Percentiles rank a stretch among this genome's conserved stretches.
Conservation (phyloP, 148 eudicot species). For the Polygonum maritimum region DNA sequence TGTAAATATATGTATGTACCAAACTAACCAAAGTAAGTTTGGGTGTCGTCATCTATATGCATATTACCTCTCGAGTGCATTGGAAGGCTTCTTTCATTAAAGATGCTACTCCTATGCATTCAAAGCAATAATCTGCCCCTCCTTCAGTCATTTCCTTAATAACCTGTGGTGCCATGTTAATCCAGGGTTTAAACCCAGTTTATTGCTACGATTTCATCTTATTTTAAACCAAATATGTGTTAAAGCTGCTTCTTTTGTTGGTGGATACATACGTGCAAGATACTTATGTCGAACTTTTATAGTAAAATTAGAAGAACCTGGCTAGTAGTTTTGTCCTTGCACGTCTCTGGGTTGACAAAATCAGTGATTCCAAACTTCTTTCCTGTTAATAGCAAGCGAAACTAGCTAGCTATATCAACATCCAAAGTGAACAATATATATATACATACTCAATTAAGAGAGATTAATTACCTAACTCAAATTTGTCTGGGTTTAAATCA, state of each 20-base stretch:
- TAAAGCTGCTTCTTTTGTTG: no score
- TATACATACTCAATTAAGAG: no score
- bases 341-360: constrained; percentile 3
- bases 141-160: constrained; percentile 38
- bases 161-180: constrained; percentile 16
- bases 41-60: no score
- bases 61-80: constrained; percentile 22
- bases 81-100: constrained; percentile 29
- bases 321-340: constrained; percentile 1
- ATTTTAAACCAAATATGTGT: no score
- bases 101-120: constrained; percentile 34
- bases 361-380: constrained; percentile 15
- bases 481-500: constrained; percentile 50
- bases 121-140: constrained; percentile 50
- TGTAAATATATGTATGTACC: no score
- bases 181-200: neutral
- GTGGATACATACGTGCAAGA: no score
- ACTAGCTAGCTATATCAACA: neutral
- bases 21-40: no score
- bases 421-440: neutral
- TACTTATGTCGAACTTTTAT: no score
- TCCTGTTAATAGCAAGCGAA: neutral
- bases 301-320: neutral
- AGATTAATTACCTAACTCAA: constrained; percentile 30
- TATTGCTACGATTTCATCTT: no score